Evolutionary conservation across 208 protist species (phyloP), one percentile per base, ranked within the genome.

Genomic region (Leishmania amazonensis): DNA sequence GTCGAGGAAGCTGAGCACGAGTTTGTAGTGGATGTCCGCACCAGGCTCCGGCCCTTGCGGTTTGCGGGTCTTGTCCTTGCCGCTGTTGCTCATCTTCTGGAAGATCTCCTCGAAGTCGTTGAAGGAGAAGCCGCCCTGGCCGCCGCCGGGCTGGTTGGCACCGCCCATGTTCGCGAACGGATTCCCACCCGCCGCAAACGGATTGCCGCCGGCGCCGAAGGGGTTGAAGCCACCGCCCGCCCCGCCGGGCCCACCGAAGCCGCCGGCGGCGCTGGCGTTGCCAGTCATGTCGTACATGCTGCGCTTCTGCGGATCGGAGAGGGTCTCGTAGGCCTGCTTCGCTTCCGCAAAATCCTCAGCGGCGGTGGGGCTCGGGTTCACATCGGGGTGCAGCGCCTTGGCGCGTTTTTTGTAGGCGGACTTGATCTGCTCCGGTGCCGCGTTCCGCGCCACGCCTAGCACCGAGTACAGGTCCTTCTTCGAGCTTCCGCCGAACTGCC

Each of bases 211-310:
- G 15, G 72, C 87, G 70, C 86, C 88, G 70, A 93, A 93, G 47
- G 90, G 90, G 71, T 93, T 93, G 65, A 88, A 87, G 54, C 89
- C 89, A 24, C 76, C 81, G 7, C 76, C 86, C 6, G 76, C 54
- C 49, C 87, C 89, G 3, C 78, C 81, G 42, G 87, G 24, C 57
- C 57, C 76, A 45, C 88, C 88, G 78, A 93, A 93, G 72, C 83
- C 89, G 72, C 87, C 88, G 64, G 89, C 89, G n/a, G 89, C 90
- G 77, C 80, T 91, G 2, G 92, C 89, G 81, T 94, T 96, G 47
- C 95, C 95, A 1, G 95, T 98, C 93, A 96, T 96, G 84, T 98
- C 95, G 79, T 96, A 98, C 90, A 96, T 95, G 84, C 92, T 95
- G 49, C 95, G 91, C 88, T 97, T 98, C 83, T 98, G 93, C 73